Percentiles rank a stretch among this genome's conserved stretches.
Conservation (phyloP, 2,329 filamentous ascomycete species). For the Diplodia corticola region DNA sequence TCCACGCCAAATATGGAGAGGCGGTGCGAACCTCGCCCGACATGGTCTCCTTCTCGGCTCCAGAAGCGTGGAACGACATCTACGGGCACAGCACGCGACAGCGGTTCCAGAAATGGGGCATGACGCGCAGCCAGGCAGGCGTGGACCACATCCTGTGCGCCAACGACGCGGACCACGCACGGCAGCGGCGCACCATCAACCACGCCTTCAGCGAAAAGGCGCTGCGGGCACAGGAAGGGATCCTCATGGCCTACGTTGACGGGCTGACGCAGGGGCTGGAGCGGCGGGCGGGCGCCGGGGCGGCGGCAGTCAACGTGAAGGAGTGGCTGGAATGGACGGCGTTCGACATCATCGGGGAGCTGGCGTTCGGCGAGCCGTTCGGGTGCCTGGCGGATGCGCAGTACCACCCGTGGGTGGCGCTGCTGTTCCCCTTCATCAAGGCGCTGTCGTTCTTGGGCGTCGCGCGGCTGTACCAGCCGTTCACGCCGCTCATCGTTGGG, state of each 20-base stretch:
- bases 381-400: conserved; percentile 33
- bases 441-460: neutral
- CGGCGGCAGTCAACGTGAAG: conserved; percentile 35
- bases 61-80: conserved; percentile 38
- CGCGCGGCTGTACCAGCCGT: neutral
- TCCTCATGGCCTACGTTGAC: conserved; percentile 43
- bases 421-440: conserved; percentile 32
- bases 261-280: conserved; percentile 41
- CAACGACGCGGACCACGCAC: conserved; percentile 43
- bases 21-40: conserved; percentile 45
- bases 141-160: conserved; percentile 24
- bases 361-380: conserved; percentile 32
- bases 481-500: neutral
- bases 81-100: conserved; percentile 19
- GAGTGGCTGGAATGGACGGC: conserved; percentile 32
- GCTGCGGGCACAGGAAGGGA: conserved; percentile 41
- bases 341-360: conserved; percentile 33
- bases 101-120: neutral
- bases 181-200: conserved; percentile 41
- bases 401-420: conserved; percentile 36
- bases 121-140: neutral
- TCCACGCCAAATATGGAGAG: conserved; percentile 25
- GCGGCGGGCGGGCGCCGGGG: neutral
- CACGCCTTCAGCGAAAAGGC: conserved; percentile 45
- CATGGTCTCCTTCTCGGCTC: conserved; percentile 46